These are phyloP conservation scores for Diospyros kaki DNA, from an alignment of 148 eudicot genomes.

Conservation along the genomic window DNA sequence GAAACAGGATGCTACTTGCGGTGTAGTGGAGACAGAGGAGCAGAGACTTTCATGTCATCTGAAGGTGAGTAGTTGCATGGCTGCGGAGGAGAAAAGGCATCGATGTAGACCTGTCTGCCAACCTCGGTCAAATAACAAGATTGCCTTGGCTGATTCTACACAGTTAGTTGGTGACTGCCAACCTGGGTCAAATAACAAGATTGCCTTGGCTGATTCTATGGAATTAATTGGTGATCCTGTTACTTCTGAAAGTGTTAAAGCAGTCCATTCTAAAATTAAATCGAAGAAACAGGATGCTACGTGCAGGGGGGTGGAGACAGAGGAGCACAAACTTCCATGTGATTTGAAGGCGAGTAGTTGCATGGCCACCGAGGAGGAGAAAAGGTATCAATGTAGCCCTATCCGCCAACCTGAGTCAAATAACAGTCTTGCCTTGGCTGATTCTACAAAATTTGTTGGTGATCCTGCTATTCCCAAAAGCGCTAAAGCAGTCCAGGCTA, in stretches of 20 bases:
- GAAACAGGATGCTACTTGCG: constrained; percentile 4
- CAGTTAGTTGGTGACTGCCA: neutral
- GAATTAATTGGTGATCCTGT: too few relatives aligned
- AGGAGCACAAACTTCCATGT: constrained; percentile 3
- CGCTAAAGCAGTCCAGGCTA: neutral
- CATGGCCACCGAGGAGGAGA: constrained; percentile 1
- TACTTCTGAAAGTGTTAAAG: too few relatives aligned
- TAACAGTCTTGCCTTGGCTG: too few relatives aligned
- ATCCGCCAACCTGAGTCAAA: neutral
- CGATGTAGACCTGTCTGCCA: neutral
- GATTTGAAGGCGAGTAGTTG: neutral
- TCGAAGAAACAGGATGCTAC: constrained; percentile 7
- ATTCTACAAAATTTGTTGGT: too few relatives aligned
- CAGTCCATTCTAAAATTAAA: neutral
- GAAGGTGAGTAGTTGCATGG: neutral
- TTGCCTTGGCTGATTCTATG: too few relatives aligned
- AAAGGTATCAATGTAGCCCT: neutral
- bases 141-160: neutral
- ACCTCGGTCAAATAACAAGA: neutral
- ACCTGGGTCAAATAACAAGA: too few relatives aligned
- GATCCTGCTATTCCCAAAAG: too few relatives aligned
- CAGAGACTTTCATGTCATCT: neutral
- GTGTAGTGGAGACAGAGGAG: constrained; percentile 5
- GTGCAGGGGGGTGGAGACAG: neutral
- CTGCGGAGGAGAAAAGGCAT: constrained; percentile 4